Base-by-base conservation (phyloP, 2,329 filamentous ascomycete species). In the Cladophialophora immunda region DNA sequence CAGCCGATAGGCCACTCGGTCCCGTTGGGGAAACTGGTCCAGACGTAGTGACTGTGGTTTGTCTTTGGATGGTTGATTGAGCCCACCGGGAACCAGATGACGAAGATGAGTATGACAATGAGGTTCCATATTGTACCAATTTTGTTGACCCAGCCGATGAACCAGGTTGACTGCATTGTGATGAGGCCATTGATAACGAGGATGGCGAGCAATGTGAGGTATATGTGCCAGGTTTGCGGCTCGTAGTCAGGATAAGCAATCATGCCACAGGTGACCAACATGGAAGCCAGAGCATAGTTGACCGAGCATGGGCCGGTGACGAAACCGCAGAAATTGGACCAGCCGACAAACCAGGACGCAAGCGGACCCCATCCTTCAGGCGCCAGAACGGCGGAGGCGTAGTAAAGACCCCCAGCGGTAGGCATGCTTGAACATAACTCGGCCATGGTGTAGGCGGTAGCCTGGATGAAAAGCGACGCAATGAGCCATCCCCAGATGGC, bases 121-220 rank as follows among this genome's bases (percentile, higher is more conserved):
- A 78, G 22, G 58, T 79, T 79, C 15, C 70, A 58, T 17, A 75
- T 62, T 2, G 74, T 75, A 8, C 74, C 74, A 32, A 75, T 66
- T n/a, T 73, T 70, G 58, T 76, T 77, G 9, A 76, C 68, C 65
- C 73, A 79, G n/a, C 79, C 77, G 32, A 77, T 73, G 62, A 78
- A 74, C 50, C 73, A 75, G 1, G 78, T 78, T 2, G 73, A 72
- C 54, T 77, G 75, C 76, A 78, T 78, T 1, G 75, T 73, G 22
- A 80, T 59, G 47, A 74, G 53, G 3, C 77, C 77, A 45, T 78
- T 71, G 13, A 78, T 67, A 15, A 76, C 34, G 8, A 79, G 65
- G 8, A 79, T 56, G 4, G 70, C 58, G 15, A 78, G 68, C 34
- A 78, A 71, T 9, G 75, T 68, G 7, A 79, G 69, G 63, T 78